Evolutionary conservation across 192 early-diverging fungal genomes (phyloP).

Genomic region (Blastocladiella britannica): DNA sequence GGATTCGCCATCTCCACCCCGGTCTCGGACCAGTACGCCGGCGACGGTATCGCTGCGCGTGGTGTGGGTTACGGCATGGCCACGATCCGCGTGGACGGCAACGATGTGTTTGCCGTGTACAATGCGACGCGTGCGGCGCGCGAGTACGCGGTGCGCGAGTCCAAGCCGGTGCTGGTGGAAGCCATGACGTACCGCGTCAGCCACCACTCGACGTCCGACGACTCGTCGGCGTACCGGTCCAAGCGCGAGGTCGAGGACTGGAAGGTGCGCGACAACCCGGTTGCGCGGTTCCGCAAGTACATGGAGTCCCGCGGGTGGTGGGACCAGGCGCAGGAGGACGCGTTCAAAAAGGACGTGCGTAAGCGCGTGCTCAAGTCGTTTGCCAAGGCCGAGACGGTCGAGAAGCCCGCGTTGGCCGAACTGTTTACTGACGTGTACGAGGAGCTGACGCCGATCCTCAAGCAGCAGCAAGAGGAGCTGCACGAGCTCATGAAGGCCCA

Average conservation of each 20-base stretch:
- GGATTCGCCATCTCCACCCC: conserved; percentile 97
- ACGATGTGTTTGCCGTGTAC: conserved; percentile 96
- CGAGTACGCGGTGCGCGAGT: conserved; percentile 53
- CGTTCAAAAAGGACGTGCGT: conserved; percentile 37
- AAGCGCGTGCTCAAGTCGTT: conserved; percentile 63
- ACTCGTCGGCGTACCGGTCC: conserved; percentile 84
- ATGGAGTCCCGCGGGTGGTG: conserved; percentile 69
- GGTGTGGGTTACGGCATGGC: conserved; percentile 95
- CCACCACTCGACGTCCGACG: conserved; percentile 95
- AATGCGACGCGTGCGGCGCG: conserved; percentile 71
- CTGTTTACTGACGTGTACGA: conserved; percentile 93
- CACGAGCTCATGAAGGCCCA: conserved; percentile 55
- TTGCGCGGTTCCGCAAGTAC: conserved; percentile 75
- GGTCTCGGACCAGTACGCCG: conserved; percentile 81
- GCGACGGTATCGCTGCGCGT: conserved; percentile 86
- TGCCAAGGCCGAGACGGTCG: conserved; percentile 57
- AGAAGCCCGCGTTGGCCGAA: conserved; percentile 64
- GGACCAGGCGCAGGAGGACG: conserved; percentile 46
- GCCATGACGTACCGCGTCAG: conserved; percentile 94
- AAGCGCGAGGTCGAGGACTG: conserved; percentile 80
- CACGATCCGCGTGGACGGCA: conserved; percentile 92
- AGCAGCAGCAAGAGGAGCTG: conserved; percentile 61
- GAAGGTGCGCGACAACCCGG: conserved; percentile 69
- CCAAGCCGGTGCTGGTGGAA: conserved; percentile 83
- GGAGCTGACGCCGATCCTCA: conserved; percentile 49